phyloP scores from a whole-genome alignment of 1,139 yeast species.

The Taiozyma sp. region DNA sequence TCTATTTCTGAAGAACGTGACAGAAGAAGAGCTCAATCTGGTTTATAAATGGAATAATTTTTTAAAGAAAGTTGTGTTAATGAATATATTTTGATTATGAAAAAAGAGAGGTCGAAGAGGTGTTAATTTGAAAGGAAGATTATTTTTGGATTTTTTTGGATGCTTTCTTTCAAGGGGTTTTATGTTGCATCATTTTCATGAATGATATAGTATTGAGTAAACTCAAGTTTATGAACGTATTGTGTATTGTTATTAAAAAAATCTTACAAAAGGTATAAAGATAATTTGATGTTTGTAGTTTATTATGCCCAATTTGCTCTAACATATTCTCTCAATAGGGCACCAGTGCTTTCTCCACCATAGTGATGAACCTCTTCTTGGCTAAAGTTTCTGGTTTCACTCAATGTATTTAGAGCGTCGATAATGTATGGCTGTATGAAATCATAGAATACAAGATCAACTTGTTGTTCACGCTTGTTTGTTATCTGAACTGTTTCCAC shows the following conservation, averaged over 20 bases:
- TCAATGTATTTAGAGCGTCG: slow-evolving; percentile 44
- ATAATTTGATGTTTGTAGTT: slow-evolving; percentile 1
- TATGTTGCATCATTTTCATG: background rate
- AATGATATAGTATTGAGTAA: background rate
- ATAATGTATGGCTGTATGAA: slow-evolving; percentile 64
- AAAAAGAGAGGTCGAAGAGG: background rate
- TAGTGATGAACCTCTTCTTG: slow-evolving; percentile 33
- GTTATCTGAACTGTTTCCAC: slow-evolving; percentile 44
- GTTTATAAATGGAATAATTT: slow-evolving; percentile 17
- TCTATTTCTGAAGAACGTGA: slow-evolving; percentile 99
- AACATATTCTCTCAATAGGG: slow-evolving; percentile 40
- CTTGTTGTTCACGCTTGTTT: slow-evolving; percentile 18
- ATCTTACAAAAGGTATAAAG: slow-evolving; percentile 44
- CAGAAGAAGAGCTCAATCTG: slow-evolving; percentile 83
- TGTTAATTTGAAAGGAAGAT: slow-evolving; percentile 33
- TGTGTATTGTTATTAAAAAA: slow-evolving; percentile 55
- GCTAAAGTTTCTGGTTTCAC: slow-evolving; percentile 15
- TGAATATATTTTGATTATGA: slow-evolving; percentile 3
- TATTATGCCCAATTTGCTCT: slow-evolving; percentile 37
- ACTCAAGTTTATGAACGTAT: slow-evolving; percentile 3
- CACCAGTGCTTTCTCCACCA: slow-evolving; percentile 50
- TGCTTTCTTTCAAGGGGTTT: background rate
- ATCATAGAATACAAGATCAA: slow-evolving; percentile 72
- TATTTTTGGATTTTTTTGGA: background rate
- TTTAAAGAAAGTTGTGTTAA: slow-evolving; percentile 4